phyloP scores from a whole-genome alignment of 2,329 filamentous ascomycete species.

The Rhytidhysteron rufulum region DNA sequence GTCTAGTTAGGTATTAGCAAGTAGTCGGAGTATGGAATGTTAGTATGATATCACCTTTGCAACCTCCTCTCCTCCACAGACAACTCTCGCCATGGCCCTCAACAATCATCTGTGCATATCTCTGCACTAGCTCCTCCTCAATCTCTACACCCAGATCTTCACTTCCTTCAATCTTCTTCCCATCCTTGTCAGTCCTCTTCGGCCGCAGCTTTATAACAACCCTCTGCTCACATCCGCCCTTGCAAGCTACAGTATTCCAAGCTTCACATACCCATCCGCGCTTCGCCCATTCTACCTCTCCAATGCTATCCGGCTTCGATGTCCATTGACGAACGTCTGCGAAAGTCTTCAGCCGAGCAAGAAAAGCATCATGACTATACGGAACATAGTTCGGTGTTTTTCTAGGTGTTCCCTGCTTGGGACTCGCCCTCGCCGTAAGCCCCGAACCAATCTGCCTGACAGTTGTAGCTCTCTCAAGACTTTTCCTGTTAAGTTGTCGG shows the following conservation, averaged over 20 bases:
- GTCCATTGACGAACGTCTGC: conserved; percentile 90
- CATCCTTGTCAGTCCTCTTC: conserved; percentile 47
- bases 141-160: conserved; percentile 44
- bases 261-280: conserved; percentile 79
- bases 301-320: conserved; percentile 81
- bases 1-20: conserved; percentile 36
- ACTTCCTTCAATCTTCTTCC: conserved; percentile 48
- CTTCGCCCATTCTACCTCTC: conserved; percentile 92
- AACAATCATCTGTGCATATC: conserved; percentile 70
- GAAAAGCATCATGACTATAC: conserved; percentile 76
- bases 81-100: conserved; percentile 76
- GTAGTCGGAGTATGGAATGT: too few relatives aligned
- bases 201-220: conserved; percentile 69
- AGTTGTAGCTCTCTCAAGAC: conserved; percentile 14
- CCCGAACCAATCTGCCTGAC: conserved; percentile 28
- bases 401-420: conserved; percentile 21
- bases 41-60: conserved; percentile 77
- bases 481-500: conserved; percentile 21
- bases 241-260: conserved; percentile 74
- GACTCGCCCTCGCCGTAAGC: conserved; percentile 20
- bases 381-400: conserved; percentile 72
- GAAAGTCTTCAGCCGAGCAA: conserved; percentile 79
- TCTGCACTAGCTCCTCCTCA: conserved; percentile 66
- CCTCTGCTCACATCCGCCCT: conserved; percentile 75
- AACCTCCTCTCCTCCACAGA: conserved; percentile 82